phyloP scores from a whole-genome alignment of 306 rosid genomes.

The Delonix regia region DNA sequence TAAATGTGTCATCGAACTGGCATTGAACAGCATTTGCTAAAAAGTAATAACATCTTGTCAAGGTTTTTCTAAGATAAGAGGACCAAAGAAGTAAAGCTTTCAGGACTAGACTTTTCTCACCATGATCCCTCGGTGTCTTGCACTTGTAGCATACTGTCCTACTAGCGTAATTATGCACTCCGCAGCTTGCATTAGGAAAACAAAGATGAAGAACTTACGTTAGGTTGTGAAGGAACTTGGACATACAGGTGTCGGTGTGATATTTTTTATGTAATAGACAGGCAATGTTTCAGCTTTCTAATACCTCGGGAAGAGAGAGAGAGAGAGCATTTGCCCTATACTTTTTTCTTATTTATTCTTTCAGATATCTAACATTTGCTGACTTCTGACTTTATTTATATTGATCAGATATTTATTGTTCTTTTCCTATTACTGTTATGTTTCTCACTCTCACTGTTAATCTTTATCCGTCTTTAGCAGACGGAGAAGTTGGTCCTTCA shows the following conservation, averaged over 20 bases:
- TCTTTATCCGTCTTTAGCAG: slow-evolving; percentile 9
- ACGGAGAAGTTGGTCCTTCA: background rate
- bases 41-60: slow-evolving; percentile 29
- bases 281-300: background rate
- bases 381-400: background rate
- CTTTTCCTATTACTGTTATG: slow-evolving; percentile 6
- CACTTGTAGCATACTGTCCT: slow-evolving; percentile 84
- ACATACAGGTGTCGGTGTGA: slow-evolving; percentile 10
- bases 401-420: background rate
- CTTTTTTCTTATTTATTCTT: background rate
- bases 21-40: slow-evolving; percentile 27
- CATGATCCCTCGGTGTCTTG: slow-evolving; percentile 68
- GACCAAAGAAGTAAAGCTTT: background rate
- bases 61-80: background rate
- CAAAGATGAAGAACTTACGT: slow-evolving; percentile 18
- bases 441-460: background rate
- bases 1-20: slow-evolving; percentile 40
- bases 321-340: background rate
- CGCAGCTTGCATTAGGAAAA: slow-evolving; percentile 56
- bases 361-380: background rate
- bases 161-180: slow-evolving; percentile 89
- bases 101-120: slow-evolving; percentile 52
- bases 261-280: background rate
- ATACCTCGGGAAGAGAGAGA: background rate
- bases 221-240: slow-evolving; percentile 6